phyloP scores from a whole-genome alignment of 208 protist species.

The Crithidia fasciculata region DNA sequence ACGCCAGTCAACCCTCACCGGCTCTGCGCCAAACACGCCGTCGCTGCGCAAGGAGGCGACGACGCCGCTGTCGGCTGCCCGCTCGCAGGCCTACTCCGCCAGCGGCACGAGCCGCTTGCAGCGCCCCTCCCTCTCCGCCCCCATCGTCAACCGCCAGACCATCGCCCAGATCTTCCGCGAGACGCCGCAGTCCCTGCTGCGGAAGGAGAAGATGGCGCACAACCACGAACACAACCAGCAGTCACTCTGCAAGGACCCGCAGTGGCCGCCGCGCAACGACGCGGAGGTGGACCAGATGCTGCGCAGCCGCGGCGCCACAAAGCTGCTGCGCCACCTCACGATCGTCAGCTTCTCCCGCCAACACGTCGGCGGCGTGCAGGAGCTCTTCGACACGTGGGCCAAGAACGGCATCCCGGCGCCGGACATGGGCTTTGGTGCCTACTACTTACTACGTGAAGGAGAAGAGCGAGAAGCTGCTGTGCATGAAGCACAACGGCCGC shows the following conservation, averaged over 20 bases:
- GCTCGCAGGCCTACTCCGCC: slow-evolving; percentile 30
- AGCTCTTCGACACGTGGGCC: slow-evolving; percentile 68
- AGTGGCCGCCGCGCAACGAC: slow-evolving; percentile 58
- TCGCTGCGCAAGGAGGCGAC: slow-evolving; percentile 28
- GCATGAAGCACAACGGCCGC: slow-evolving; percentile 82
- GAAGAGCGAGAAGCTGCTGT: slow-evolving; percentile 62
- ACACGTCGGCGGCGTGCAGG: slow-evolving; percentile 50
- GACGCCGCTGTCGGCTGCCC: slow-evolving; percentile 24
- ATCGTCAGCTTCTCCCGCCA: slow-evolving; percentile 66
- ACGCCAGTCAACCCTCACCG: slow-evolving; percentile 22
- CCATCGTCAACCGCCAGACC: slow-evolving; percentile 45
- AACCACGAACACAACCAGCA: slow-evolving; percentile 29
- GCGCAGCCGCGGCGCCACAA: slow-evolving; percentile 35
- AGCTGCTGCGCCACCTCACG: slow-evolving; percentile 69
- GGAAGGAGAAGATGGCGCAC: slow-evolving; percentile 34
- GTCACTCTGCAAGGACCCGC: slow-evolving; percentile 27
- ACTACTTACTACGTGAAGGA: slow-evolving; percentile 84
- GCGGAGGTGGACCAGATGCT: slow-evolving; percentile 51
- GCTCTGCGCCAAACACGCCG: slow-evolving; percentile 32
- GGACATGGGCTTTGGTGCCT: slow-evolving; percentile 72
- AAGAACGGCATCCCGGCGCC: slow-evolving; percentile 66
- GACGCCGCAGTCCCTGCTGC: slow-evolving; percentile 48
- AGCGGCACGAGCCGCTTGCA: slow-evolving; percentile 27
- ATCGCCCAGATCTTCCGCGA: slow-evolving; percentile 59
- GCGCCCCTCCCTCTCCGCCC: slow-evolving; percentile 43